Evolutionary conservation across 2,329 filamentous ascomycete genomes (phyloP).

Genomic region (Ceratocystiopsis minuta): DNA sequence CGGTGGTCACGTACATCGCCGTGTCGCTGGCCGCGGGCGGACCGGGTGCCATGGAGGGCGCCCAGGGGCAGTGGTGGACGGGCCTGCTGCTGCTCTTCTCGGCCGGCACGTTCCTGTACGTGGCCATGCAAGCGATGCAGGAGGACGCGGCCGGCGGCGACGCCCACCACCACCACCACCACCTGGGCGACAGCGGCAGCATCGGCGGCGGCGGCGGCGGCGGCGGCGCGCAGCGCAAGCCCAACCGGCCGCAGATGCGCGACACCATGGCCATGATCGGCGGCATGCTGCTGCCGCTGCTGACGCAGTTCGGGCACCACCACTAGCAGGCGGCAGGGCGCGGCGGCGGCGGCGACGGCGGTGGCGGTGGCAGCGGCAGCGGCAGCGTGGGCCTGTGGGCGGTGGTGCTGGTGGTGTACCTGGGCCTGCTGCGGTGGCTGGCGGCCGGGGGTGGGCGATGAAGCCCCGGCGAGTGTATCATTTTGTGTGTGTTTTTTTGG

Average conservation of each 20-base stretch:
- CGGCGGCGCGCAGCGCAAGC: conserved; percentile 28
- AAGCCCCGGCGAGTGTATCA: too few relatives aligned
- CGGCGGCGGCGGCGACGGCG: too few relatives aligned
- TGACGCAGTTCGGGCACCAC: conserved; percentile 64
- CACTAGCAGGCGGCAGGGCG: conserved; percentile 22
- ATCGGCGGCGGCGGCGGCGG: conserved; percentile 37
- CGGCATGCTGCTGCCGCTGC: conserved; percentile 61
- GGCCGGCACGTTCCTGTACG: conserved; percentile 91
- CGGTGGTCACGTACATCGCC: conserved; percentile 64
- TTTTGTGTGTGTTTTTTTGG: too few relatives aligned
- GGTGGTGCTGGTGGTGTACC: too few relatives aligned
- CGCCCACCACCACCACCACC: conserved; percentile 28
- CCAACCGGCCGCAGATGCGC: conserved; percentile 40
- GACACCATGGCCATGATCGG: conserved; percentile 53
- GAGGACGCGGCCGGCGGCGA: conserved; percentile 39
- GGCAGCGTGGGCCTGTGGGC: too few relatives aligned
- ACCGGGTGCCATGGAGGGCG: conserved; percentile 33
- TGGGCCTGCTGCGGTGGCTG: too few relatives aligned
- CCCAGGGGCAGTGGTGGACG: conserved; percentile 65
- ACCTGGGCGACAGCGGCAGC: conserved; percentile 19
- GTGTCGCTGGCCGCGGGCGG: conserved; percentile 57
- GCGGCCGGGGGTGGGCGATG: too few relatives aligned
- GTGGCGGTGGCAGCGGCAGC: too few relatives aligned
- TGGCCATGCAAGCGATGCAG: conserved; percentile 97
- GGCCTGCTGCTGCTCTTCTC: conserved; percentile 90